phyloP scores from a whole-genome alignment of 495 filamentous ascomycete genomes.

The Sphaerosporella brunnea region DNA sequence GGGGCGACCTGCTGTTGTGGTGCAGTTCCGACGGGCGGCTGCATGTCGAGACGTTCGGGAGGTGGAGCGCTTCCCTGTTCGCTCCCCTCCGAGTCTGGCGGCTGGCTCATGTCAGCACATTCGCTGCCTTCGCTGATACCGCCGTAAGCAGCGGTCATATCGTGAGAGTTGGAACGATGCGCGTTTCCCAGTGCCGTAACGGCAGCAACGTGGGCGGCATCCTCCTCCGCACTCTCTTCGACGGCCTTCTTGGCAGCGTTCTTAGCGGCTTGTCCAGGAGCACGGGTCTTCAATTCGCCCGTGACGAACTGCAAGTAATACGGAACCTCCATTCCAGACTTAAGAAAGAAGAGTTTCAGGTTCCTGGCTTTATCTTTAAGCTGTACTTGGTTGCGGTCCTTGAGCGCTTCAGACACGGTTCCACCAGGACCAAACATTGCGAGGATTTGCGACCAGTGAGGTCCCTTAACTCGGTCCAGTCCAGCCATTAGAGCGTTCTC shows the following conservation, averaged over 20 bases:
- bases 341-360: conserved; percentile 86
- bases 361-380: conserved; percentile 93
- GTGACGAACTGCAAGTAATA: conserved; percentile 83
- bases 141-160: background rate
- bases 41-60: background rate
- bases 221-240: conserved; percentile 19
- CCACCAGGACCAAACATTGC: conserved; percentile 73
- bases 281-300: conserved; percentile 84
- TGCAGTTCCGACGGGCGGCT: background rate
- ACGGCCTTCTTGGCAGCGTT: conserved; percentile 52
- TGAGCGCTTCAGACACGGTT: conserved; percentile 65
- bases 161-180: conserved; percentile 1
- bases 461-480: conserved; percentile 76
- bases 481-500: conserved; percentile 86
- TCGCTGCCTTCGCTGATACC: background rate
- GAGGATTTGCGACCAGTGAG: conserved; percentile 91
- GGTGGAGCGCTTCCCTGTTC: background rate
- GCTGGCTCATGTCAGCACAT: background rate
- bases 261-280: conserved; percentile 61
- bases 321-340: conserved; percentile 82
- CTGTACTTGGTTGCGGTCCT: conserved; percentile 87
- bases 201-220: conserved; percentile 22
- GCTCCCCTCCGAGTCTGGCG: background rate
- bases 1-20: background rate
- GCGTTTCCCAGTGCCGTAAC: conserved; percentile 20